A percentile compares a stretch with the other conserved stretches of the same genome.
These are phyloP conservation scores for Yarrowia sp. DNA, from an alignment of 805 yeast genomes.

Conservation along the genomic window DNA sequence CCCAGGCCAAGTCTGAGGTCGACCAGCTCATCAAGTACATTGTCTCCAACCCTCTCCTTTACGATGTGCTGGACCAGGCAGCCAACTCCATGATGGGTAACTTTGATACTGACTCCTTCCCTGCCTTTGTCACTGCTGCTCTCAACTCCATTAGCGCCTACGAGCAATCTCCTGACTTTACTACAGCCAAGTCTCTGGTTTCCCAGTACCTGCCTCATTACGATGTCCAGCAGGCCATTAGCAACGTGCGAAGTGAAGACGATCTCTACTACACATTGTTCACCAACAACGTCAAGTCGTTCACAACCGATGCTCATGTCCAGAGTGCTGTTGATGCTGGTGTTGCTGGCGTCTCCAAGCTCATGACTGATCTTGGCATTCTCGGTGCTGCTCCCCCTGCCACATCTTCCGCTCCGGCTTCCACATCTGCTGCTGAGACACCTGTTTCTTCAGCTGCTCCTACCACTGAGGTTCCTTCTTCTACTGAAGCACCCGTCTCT, in stretches of 20 bases:
- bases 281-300: background rate
- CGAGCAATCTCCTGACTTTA: conserved; percentile 6
- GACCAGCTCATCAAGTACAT: conserved; percentile 13
- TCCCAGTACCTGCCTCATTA: conserved; percentile 4
- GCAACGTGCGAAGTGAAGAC: background rate
- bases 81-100: background rate
- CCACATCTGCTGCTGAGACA: background rate
- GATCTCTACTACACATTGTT: conserved; percentile 1
- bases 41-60: conserved; percentile 2
- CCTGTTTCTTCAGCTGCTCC: background rate
- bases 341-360: background rate
- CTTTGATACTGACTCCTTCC: background rate
- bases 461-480: background rate
- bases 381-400: background rate
- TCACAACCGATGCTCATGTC: background rate
- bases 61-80: background rate
- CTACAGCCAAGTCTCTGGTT: background rate
- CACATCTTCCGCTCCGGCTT: background rate
- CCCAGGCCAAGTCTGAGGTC: conserved; percentile 25
- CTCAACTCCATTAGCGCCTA: background rate
- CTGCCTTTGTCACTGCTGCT: conserved; percentile 9
- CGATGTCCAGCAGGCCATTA: background rate
- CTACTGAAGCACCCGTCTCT: background rate
- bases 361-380: background rate
- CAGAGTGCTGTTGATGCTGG: background rate